These are phyloP conservation scores for Alloteropsis semialata DNA, from an alignment of 176 grass and related monocot genomes.

Conservation along the genomic window DNA sequence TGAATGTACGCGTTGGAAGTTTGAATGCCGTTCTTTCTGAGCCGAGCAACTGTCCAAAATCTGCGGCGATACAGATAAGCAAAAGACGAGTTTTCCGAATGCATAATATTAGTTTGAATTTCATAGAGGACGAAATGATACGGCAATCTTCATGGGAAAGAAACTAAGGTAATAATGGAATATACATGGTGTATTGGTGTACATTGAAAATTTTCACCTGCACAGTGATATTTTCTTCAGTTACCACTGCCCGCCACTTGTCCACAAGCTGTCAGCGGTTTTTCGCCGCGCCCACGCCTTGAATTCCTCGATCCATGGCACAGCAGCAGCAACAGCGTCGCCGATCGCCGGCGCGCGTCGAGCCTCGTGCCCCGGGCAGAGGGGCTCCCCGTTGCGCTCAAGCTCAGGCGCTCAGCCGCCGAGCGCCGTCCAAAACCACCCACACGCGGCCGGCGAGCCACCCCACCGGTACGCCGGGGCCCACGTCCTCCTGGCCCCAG, in stretches of 20 bases:
- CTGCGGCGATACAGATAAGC: no score
- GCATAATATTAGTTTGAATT: no score
- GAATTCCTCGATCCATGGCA: background rate
- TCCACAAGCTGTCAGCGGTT: background rate
- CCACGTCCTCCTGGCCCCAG: background rate
- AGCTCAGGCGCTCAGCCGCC: slow-evolving; percentile 2
- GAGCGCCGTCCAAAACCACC: background rate
- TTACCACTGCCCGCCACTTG: background rate
- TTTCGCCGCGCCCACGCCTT: background rate
- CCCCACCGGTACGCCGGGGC: background rate
- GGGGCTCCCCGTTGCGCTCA: background rate
- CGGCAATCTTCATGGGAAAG: no score
- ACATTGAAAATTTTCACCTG: no score
- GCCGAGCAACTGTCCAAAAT: no score
- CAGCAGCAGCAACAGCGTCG: no score
- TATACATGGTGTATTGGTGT: no score
- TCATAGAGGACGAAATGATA: no score
- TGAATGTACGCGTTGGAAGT: no score
- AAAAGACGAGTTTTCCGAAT: no score
- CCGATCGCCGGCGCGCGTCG: background rate
- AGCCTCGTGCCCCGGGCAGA: background rate
- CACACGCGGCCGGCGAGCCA: background rate
- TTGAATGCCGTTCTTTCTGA: background rate
- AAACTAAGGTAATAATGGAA: no score
- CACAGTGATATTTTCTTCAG: no score